phyloP scores from a whole-genome alignment of 352 stramenopile species.

The Plasmopara halstedii region DNA sequence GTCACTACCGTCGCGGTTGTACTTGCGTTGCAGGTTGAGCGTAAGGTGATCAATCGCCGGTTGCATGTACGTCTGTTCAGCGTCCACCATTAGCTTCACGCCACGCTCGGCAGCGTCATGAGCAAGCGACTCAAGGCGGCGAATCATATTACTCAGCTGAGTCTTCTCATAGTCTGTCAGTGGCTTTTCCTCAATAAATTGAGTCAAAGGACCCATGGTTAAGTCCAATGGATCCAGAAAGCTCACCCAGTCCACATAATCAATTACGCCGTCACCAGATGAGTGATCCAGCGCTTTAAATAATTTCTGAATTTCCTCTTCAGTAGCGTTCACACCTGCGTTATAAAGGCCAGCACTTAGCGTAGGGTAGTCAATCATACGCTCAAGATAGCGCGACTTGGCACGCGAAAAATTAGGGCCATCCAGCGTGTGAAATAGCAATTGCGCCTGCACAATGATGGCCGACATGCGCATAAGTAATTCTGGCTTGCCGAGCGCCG shows the following conservation, averaged over 20 bases:
- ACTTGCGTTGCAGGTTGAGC: conserved; percentile 80
- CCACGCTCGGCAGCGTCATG: conserved; percentile 53
- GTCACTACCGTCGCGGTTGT: conserved; percentile 81
- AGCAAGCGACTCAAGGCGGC: conserved; percentile 66
- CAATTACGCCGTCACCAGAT: conserved; percentile 67
- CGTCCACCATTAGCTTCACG: conserved; percentile 96
- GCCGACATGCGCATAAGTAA: conserved; percentile 92
- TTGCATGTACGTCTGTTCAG: conserved; percentile 97
- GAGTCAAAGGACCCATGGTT: conserved; percentile 78
- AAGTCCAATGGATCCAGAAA: conserved; percentile 89
- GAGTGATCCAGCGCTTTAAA: conserved; percentile 60
- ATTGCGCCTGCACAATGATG: conserved; percentile 88
- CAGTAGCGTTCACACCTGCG: conserved; percentile 51
- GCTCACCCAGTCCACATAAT: conserved; percentile 95
- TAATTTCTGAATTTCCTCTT: conserved; percentile 56
- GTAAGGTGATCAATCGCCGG: conserved; percentile 94
- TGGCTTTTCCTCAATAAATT: conserved; percentile 79
- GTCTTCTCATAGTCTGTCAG: conserved; percentile 83
- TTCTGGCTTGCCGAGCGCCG: conserved; percentile 93
- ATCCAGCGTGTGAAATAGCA: conserved; percentile 91
- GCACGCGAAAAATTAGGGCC: conserved; percentile 67
- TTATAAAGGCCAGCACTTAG: conserved; percentile 64
- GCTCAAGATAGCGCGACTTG: conserved; percentile 73
- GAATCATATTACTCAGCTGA: conserved; percentile 89
- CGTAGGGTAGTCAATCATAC: conserved; percentile 73